Evolutionary conservation across 2,329 filamentous ascomycete species (phyloP).

Genomic region (Aureobasidium namibiae): DNA sequence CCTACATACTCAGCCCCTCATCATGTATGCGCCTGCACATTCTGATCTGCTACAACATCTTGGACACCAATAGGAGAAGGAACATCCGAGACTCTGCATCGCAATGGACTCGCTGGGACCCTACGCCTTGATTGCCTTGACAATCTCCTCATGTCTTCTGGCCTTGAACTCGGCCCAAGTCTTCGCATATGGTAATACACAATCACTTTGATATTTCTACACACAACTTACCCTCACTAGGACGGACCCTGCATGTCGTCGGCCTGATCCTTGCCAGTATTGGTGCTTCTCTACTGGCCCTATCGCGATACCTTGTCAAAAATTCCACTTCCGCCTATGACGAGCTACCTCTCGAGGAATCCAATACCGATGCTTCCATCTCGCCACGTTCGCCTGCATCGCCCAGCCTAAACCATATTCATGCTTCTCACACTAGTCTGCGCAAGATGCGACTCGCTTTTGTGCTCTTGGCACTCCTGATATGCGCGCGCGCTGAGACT

Average conservation of each 20-base stretch:
- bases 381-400: neutral
- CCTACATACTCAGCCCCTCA: neutral
- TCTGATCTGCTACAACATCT: neutral
- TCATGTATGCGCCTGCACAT: neutral
- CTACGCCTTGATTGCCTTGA: slow-evolving; percentile 20
- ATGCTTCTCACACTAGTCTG: slow-evolving; percentile 19
- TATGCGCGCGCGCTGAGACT: slow-evolving; percentile 29
- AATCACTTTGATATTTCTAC: no score
- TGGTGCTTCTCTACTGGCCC: slow-evolving; percentile 30
- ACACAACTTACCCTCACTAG: neutral
- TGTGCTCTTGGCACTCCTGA: slow-evolving; percentile 21
- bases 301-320: slow-evolving; percentile 26
- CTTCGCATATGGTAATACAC: neutral
- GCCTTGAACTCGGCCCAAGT: slow-evolving; percentile 14
- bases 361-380: neutral
- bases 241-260: slow-evolving; percentile 33
- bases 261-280: slow-evolving; percentile 34
- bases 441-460: slow-evolving; percentile 22
- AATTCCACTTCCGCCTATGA: slow-evolving; percentile 16
- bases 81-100: neutral
- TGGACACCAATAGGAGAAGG: neutral
- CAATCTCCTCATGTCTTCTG: slow-evolving; percentile 21
- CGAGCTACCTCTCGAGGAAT: slow-evolving; percentile 24
- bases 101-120: neutral
- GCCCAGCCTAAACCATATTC: slow-evolving; percentile 14